Percentiles rank a stretch among this genome's conserved stretches.
These are phyloP conservation scores for Nicotiana obtusifolia DNA, from an alignment of 257 asterid species.

Conservation along the genomic window DNA sequence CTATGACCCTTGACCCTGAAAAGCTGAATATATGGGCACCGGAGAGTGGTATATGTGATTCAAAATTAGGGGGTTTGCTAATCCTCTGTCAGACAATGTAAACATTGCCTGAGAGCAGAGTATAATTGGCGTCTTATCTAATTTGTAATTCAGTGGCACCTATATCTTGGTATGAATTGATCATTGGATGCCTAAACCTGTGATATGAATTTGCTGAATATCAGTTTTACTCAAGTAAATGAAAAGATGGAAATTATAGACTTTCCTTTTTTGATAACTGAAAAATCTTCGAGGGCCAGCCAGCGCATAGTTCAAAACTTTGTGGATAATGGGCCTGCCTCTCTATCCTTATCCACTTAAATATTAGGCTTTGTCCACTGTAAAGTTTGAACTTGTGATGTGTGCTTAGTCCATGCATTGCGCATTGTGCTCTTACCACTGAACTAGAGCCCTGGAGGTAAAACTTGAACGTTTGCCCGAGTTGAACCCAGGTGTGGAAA, in stretches of 20 bases:
- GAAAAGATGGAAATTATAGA: not conserved
- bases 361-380: no score
- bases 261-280: not conserved
- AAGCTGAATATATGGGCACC: not conserved
- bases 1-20: not conserved
- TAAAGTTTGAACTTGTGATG: no score
- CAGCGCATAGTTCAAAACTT: no score
- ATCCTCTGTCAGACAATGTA: not conserved
- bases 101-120: not conserved
- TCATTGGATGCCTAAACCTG: conserved; percentile 1
- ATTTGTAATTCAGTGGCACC: not conserved
- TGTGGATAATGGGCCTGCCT: no score
- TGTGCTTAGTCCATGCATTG: no score
- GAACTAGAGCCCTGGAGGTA: no score
- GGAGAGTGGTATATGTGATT: not conserved
- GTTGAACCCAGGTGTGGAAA: no score
- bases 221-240: not conserved
- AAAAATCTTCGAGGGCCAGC: no score
- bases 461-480: no score
- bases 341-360: no score
- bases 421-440: no score
- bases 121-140: not conserved
- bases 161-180: not conserved
- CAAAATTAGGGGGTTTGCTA: not conserved
- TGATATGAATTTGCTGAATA: not conserved